These are phyloP conservation scores for Diaporthe sp. DNA, from an alignment of 2,329 filamentous ascomycete genomes.

Conservation along the genomic window DNA sequence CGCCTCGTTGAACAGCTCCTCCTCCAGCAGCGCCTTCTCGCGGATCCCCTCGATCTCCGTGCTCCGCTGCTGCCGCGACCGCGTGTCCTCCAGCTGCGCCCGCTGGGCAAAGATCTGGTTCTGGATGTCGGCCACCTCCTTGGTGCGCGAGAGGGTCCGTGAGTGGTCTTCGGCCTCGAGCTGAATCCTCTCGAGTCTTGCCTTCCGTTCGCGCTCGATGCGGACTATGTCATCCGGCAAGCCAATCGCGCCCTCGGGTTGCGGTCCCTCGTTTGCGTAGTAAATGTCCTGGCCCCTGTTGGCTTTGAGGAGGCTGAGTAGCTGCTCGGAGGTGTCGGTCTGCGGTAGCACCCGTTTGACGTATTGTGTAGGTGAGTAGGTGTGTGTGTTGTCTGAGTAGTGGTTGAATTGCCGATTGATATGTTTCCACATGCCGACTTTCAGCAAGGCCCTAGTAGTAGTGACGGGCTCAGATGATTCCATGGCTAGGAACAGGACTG, in stretches of 20 bases:
- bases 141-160: conserved; percentile 61
- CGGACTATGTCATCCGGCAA: conserved; percentile 65
- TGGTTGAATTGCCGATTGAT: conserved; percentile 73
- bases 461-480: conserved; percentile 68
- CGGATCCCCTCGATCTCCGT: conserved; percentile 61
- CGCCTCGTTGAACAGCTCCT: conserved; percentile 56
- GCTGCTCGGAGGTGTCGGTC: conserved; percentile 54
- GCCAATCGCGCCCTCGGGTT: conserved; percentile 67
- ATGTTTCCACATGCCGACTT: conserved; percentile 75
- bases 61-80: conserved; percentile 60
- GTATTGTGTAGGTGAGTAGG: conserved; percentile 77
- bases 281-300: conserved; percentile 68
- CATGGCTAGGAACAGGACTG: conserved; percentile 71
- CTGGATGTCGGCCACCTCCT: conserved; percentile 66
- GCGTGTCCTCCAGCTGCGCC: conserved; percentile 66
- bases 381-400: conserved; percentile 65
- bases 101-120: conserved; percentile 64
- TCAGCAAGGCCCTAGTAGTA: conserved; percentile 71
- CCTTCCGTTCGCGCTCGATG: conserved; percentile 65
- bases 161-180: conserved; percentile 65
- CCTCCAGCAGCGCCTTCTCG: conserved; percentile 63
- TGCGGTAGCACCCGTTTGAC: conserved; percentile 61
- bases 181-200: conserved; percentile 59
- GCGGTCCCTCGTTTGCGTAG: conserved; percentile 66
- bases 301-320: conserved; percentile 63